These are phyloP conservation scores for Arctium lappa DNA, from an alignment of 129 eudicot genomes.

Conservation along the genomic window DNA sequence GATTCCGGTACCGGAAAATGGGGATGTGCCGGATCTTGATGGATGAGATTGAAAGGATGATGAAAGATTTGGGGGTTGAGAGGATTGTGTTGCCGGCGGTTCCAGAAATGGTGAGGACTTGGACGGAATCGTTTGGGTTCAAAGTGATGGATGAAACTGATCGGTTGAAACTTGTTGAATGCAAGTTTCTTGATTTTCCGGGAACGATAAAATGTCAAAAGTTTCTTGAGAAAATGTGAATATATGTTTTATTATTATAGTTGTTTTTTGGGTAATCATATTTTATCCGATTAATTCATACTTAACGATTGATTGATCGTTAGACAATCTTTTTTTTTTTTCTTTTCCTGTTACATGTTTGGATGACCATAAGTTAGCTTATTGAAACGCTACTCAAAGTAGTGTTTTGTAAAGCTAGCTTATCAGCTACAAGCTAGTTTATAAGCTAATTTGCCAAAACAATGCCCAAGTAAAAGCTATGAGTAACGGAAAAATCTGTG, in stretches of 20 bases:
- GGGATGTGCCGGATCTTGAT: conserved; percentile 85
- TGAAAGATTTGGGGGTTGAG: conserved; percentile 69
- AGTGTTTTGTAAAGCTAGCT: too few species aligned
- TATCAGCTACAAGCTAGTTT: too few species aligned
- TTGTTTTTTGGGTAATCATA: background rate
- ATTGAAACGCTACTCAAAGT: too few species aligned
- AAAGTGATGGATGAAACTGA: conserved; percentile 43
- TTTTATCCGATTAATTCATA: background rate
- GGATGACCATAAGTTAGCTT: too few species aligned
- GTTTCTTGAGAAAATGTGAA: conserved; percentile 30
- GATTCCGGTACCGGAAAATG: conserved; percentile 52
- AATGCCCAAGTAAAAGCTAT: too few species aligned
- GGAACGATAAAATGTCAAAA: conserved; percentile 71
- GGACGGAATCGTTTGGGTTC: conserved; percentile 76
- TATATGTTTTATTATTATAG: background rate
- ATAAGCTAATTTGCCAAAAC: too few species aligned
- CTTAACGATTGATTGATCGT: background rate
- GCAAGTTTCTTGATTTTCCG: conserved; percentile 65
- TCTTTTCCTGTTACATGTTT: too few species aligned
- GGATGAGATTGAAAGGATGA: conserved; percentile 59
- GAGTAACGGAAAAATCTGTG: too few species aligned
- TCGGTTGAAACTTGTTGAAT: conserved; percentile 39
- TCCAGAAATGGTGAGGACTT: conserved; percentile 47
- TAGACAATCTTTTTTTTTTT: too few species aligned
- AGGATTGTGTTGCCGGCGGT: conserved; percentile 75